Evolutionary conservation across 2,329 filamentous ascomycete species (phyloP), one percentile per base, ranked within the genome.

Genomic region (Ophiostoma sp.): DNA sequence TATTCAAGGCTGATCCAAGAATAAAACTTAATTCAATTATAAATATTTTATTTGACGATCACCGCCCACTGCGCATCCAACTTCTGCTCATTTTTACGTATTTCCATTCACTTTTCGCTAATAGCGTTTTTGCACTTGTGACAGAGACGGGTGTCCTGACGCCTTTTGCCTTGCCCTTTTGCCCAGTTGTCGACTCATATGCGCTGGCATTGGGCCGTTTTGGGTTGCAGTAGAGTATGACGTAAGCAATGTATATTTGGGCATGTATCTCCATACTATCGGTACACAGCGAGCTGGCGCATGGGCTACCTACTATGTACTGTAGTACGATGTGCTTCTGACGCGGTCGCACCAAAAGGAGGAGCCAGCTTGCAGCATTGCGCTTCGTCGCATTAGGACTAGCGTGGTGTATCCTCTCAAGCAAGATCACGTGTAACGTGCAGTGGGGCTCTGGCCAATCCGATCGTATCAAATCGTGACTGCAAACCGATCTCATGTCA

Each of bases 271-370:
- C 33, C 15, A 64, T 64, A 33, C 6, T 36, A 15, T 36, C 33
- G 60, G 60, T 64, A 39, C 60, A 8, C 39, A 10, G 33, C 17
- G 17, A 48, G 44, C 44, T 48, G 17, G 44, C 52, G 48, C 48
- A 62, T 35, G 57, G 27, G 57, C 57, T 62, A 27, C 57, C 57
- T 62, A 41, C 39, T 31, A 31, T 31, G 27, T 3, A 31, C 27
- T 31, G 27, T 31, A 31, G 27, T 31, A 31, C 27, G 27, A 31
- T 31, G 54, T 48, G 44, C 20, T 13, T 31, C 54, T 7, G 33
- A 64, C 31, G 60, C 60, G 60, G 60, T 64, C 20, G 60, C 60
- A 64, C 60, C 31, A 36, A 64, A 33, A 64, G 60, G 52, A 57
- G 23, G 52, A 57, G 52, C 52, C 52, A 27, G n/a, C 11, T 57